Evolutionary conservation across 345 rosid species (phyloP).

Genomic region (Brassica carinata): DNA sequence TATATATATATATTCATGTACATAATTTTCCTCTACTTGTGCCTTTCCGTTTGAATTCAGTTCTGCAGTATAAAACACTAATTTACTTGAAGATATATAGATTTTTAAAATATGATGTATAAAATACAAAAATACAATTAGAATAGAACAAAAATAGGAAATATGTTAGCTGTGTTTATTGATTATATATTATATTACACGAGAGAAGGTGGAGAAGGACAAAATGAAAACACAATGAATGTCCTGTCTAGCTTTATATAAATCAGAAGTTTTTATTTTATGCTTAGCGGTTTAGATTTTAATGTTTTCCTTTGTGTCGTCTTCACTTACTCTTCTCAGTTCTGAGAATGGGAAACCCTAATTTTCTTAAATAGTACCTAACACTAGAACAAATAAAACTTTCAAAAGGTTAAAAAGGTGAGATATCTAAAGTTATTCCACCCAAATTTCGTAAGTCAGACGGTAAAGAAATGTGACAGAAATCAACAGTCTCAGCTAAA

Average conservation of each 20-base stretch:
- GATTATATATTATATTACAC: constrained; percentile 10
- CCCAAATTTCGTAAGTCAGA: constrained; percentile 46
- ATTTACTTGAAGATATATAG: not conserved
- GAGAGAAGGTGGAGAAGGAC: constrained; percentile 44
- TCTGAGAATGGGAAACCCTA: constrained; percentile 28
- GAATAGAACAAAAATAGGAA: not conserved
- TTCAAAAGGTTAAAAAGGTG: constrained; percentile 10
- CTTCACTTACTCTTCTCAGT: not conserved
- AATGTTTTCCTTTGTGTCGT: not conserved
- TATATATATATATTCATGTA: no score
- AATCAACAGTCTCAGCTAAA: constrained; percentile 28
- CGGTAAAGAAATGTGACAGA: constrained; percentile 45
- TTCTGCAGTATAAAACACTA: not conserved
- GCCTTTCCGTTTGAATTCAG: not conserved
- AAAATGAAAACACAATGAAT: constrained; percentile 30
- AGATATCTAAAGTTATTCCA: constrained; percentile 20
- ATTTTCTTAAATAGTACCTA: constrained; percentile 22
- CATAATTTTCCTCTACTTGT: not conserved
- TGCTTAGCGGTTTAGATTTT: not conserved
- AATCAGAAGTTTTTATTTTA: constrained; percentile 13
- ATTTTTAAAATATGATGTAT: not conserved
- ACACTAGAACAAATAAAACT: not conserved
- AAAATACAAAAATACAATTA: not conserved
- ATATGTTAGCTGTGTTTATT: constrained; percentile 2
- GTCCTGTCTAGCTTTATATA: constrained; percentile 25